Evolutionary conservation across 1,284 basidiomycete genomes (phyloP), one percentile per base, ranked within the genome.

Genomic region (Puccinia horiana): DNA sequence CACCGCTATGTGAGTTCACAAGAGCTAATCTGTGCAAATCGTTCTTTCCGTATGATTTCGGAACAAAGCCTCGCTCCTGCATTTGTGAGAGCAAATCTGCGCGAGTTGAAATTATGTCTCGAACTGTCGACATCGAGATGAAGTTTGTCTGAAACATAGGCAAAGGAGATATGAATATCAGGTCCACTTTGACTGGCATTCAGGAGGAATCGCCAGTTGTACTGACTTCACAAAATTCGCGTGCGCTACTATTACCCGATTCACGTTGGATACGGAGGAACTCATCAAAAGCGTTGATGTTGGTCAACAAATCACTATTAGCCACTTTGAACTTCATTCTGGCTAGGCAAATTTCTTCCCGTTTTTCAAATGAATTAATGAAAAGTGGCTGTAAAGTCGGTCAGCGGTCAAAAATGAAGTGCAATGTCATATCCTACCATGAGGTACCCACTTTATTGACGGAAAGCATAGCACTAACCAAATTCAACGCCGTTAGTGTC

Each of bases 301-400:
- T 93, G 0, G 94, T 94, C 40, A 98, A 88, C 6, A 98, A 89
- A 85, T 98, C 96, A 84, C 94, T 96, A 82, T 92, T 91, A n/a
- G 89, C 92, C 16, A 88, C 89, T 12, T 90, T 88, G 85, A 95
- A 95, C 14, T 89, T 89, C 69, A 90, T 89, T 82, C 92, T 90
- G 3, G 93, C 93, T 83, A 92, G 94, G 84, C 18, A 90, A 9
- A 92, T 92, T 85, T 94, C 93, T 47, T 96, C 93, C 9, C 94
- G 89, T 87, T 92, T 92, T 47, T 96, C 94, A 86, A 93, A 90
- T 0, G 94, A 93, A 76, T 89, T 93, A 4, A 91, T 85, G 87
- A 97, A 97, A 54, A 98, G 87, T 0, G 95, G 92, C 85, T 96
- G 96, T 91, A 89, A n/a, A 94, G 93, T 0, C 92, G 92, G 52